Evolutionary conservation across 768 basidiomycete genomes (phyloP), one percentile per base, ranked within the genome.

Genomic region (Russula dissimulans): DNA sequence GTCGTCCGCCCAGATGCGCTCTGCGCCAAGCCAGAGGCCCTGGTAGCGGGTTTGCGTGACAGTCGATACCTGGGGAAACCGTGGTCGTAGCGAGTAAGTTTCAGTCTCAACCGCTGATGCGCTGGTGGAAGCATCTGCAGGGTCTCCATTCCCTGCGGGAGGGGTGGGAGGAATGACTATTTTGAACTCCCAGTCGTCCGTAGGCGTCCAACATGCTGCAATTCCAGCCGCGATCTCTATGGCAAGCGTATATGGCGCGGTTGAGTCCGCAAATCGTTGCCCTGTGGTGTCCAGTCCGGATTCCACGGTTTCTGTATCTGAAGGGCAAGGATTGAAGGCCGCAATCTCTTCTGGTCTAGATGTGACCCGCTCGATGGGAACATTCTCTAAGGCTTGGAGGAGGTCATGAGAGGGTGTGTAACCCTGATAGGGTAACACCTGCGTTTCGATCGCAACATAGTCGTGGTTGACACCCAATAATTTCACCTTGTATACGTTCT

Each of bases 11-110:
- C 92, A 95, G 55, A 94, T 89, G 34, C 89, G 80, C 68, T 94
- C 92, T 1, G 85, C 82, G 8, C 93, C 93, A 86, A 88, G 89
- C 91, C 91, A 95, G 8, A 94, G 68, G 1, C 89, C 89, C 67
- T 91, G 88, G 68, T 83, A 91, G 44, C 83, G 76, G 51, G 73
- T 78, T 67, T 88, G 86, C 0, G 72, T 73, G 34, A 77, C 39
- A n/a, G 44, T 18, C 22, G 32, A 44, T 18, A 36, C 41, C 29
- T 46, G 56, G 46, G 39, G 41, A 31, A 18, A 18, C 18, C 56
- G 56, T 26, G 56, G 9, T 17, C 56, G 56, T 36, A 57, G 56
- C 12, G 56, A 50, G 42, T 57, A 50, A 3, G 5, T 34, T 43
- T 49, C 56, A 0, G 31, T n/a, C 15, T 49, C 56, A 22, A 31